Evolutionary conservation across 441 rosid species (phyloP).

Genomic region (Metrosideros polymorpha): DNA sequence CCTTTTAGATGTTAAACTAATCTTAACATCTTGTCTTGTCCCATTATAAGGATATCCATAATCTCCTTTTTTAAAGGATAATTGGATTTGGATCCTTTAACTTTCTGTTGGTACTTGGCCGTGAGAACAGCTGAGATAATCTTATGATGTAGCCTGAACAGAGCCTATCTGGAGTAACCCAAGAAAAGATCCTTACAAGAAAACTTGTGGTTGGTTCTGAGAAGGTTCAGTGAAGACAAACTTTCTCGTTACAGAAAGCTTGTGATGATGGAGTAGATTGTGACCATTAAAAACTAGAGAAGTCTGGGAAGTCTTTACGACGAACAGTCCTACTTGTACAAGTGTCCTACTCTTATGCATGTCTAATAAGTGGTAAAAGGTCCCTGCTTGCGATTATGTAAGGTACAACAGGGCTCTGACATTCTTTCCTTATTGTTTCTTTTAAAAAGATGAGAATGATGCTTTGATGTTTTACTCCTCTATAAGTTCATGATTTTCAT

Average conservation of each 20-base stretch:
- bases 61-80: not conserved
- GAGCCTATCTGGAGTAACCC: not conserved
- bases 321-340: not conserved
- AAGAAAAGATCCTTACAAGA: not conserved
- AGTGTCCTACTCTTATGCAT: not conserved
- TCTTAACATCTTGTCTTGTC: not conserved
- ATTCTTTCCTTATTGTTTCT: not conserved
- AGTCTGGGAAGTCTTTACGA: not conserved
- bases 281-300: not conserved
- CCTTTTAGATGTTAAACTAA: not conserved
- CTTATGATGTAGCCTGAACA: not conserved
- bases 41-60: not conserved
- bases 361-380: not conserved
- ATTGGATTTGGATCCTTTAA: not conserved
- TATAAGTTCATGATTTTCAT: not conserved
- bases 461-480: not conserved
- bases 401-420: not conserved
- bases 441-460: not conserved
- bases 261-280: not conserved
- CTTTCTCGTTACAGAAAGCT: not conserved
- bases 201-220: not conserved
- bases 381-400: not conserved
- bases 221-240: not conserved
- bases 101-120: not conserved
- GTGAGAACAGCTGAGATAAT: not conserved